Evolutionary conservation across 257 asterid genomes (phyloP), one percentile per base, ranked within the genome.

Genomic region (Scutellaria minor): DNA sequence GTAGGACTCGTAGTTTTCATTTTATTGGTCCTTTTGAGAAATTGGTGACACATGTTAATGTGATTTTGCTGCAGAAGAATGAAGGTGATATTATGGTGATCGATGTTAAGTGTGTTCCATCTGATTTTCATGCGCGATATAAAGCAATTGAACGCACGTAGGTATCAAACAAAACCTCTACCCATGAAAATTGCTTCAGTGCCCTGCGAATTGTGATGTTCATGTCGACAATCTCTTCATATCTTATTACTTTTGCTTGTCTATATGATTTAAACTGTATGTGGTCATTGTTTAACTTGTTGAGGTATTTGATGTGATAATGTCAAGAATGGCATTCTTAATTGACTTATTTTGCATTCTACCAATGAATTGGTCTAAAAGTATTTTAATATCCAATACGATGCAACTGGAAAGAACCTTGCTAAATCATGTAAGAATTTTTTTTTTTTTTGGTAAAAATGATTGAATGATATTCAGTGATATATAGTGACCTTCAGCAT

Each of bases 81-180:
- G 93, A 80, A 71, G 97, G 96, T 74, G 98, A 91, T 80, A 80
- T 93, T 61, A 80, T 66, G 87, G 83, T 93, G 75, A 77, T 82
- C 66, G 99, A 94, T 86, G 96, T 87, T 71, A 85, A 78, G 24
- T 78, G 84, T 80, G 93, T 94, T 83, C 93, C 99, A 66, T 63
- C 86, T 71, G 92, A 87, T 85, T 94, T 91, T 82, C 99, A 94
- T 83, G 81, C 97, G 51, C 91, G 99, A 68, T 86, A 86, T 76
- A 90, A 67, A 80, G 99, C 98, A 79, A 87, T 67, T 68, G 99
- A 91, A 80, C 97, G 99, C 86, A 91, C 90, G 98, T 91, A 87
- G 89, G 98, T 92, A 85, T 85, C 95, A 66, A 47, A 42, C 22
- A 63, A 54, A 66, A 73, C 31, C 51, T 60, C 9, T 74, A 40